phyloP scores from a whole-genome alignment of 257 asterid species.

The Thymus mandschuricus region DNA sequence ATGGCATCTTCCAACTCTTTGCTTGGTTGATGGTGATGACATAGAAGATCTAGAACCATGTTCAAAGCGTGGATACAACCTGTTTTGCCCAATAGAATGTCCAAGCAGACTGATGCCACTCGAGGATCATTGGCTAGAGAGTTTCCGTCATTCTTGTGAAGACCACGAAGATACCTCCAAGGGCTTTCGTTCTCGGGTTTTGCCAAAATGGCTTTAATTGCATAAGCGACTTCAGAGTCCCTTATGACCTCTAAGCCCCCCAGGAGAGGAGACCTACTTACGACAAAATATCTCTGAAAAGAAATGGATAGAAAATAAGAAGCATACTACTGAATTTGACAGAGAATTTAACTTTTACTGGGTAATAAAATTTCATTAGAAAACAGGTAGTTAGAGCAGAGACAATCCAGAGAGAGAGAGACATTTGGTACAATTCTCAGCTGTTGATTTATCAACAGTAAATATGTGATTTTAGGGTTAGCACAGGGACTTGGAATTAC shows the following conservation, averaged over 20 bases:
- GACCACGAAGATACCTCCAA: slow-evolving; percentile 97
- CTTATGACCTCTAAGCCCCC: slow-evolving; percentile 71
- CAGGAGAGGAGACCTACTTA: slow-evolving; percentile 78
- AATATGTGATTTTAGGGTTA: not conserved
- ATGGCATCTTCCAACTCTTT: slow-evolving; percentile 61
- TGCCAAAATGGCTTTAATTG: slow-evolving; percentile 65
- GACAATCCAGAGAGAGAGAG: not conserved
- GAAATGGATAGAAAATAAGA: not conserved
- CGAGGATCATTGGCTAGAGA: slow-evolving; percentile 63
- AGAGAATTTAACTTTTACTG: not conserved
- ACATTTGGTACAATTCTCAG: not conserved
- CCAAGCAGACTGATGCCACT: slow-evolving; percentile 65
- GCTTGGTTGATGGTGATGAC: slow-evolving; percentile 59
- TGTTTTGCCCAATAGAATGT: slow-evolving; percentile 49
- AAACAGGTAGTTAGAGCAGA: not conserved
- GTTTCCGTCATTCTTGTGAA: slow-evolving; percentile 51
- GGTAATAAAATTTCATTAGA: not conserved
- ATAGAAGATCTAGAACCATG: slow-evolving; percentile 79
- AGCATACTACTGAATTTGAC: not conserved
- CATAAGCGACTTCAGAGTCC: slow-evolving; percentile 78
- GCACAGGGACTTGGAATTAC: not conserved
- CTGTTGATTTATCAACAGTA: not conserved
- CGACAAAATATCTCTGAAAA: slow-evolving; percentile 79
- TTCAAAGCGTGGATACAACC: slow-evolving; percentile 65
- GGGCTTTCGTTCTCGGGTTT: slow-evolving; percentile 89